Conservation (phyloP, 2,329 filamentous ascomycete species). For the Aureobasidium sp. region DNA sequence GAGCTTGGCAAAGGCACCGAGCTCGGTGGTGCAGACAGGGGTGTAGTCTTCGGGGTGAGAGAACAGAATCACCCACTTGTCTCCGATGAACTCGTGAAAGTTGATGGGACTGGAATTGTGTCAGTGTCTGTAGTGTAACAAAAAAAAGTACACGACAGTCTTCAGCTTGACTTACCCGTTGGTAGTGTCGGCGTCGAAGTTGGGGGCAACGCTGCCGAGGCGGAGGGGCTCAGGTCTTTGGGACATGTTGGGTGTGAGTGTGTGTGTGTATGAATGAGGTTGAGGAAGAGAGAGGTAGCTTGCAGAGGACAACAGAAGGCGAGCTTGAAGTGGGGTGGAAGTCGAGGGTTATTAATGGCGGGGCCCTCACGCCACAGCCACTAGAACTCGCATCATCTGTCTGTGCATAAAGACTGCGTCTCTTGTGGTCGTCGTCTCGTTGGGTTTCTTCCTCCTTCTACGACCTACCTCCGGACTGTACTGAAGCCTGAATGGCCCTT, state of each 20-base stretch:
- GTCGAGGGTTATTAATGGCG: constrained; percentile 6
- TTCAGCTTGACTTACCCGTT: constrained; percentile 31
- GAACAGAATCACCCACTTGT: constrained; percentile 63
- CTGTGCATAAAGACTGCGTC: constrained; percentile 9
- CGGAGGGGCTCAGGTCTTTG: constrained; percentile 40
- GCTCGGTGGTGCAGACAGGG: constrained; percentile 54
- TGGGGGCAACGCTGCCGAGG: constrained; percentile 56
- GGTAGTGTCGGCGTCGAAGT: constrained; percentile 62
- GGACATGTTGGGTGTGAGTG: constrained; percentile 1
- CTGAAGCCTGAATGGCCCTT: background rate
- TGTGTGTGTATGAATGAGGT: background rate
- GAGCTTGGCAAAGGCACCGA: constrained; percentile 55
- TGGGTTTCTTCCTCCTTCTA: background rate
- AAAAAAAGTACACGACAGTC: background rate
- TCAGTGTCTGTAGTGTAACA: constrained; percentile 15
- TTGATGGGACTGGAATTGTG: constrained; percentile 39
- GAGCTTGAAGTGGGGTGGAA: constrained; percentile 3
- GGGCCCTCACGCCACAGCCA: constrained; percentile 11
- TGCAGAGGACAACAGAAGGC: constrained; percentile 1
- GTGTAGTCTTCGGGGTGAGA: constrained; percentile 58
- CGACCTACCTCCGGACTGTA: too few species aligned
- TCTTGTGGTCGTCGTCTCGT: background rate
- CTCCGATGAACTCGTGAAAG: constrained; percentile 64
- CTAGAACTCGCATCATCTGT: constrained; percentile 11
- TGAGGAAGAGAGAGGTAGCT: background rate